phyloP scores from a whole-genome alignment of 257 asterid species.

The Penstemon newberryi region DNA sequence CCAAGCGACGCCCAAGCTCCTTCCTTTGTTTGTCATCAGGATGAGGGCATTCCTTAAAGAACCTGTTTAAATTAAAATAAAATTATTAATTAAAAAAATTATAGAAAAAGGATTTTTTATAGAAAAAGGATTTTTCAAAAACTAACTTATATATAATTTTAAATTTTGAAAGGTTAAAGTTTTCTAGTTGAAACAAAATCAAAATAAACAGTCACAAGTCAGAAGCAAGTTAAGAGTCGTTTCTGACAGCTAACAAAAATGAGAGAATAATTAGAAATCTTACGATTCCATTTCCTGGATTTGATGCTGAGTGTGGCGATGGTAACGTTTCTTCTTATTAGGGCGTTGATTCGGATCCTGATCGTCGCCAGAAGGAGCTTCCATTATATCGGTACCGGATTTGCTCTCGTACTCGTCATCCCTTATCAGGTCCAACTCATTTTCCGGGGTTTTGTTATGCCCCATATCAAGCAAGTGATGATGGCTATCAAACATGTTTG shows the following conservation, averaged over 20 bases:
- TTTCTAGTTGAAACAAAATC: neutral
- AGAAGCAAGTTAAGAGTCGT: too few relatives aligned
- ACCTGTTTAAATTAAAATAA: slow-evolving; percentile 27
- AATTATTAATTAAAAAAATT: neutral
- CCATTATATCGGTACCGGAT: slow-evolving; percentile 65
- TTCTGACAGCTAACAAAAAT: too few relatives aligned
- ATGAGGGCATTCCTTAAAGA: slow-evolving; percentile 64
- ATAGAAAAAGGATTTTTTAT: too few relatives aligned
- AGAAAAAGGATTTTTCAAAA: too few relatives aligned
- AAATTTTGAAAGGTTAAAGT: too few relatives aligned
- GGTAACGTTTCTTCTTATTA: slow-evolving; percentile 67
- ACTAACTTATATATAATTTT: too few relatives aligned
- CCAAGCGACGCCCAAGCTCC: slow-evolving; percentile 53
- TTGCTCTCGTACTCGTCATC: slow-evolving; percentile 73
- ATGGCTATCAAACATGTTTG: slow-evolving; percentile 66
- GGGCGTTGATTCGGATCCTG: slow-evolving; percentile 69
- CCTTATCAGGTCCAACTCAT: slow-evolving; percentile 54
- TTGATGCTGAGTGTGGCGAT: slow-evolving; percentile 81
- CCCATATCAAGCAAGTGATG: slow-evolving; percentile 59
- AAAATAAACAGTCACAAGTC: neutral
- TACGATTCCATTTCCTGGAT: slow-evolving; percentile 83
- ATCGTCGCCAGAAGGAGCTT: slow-evolving; percentile 71
- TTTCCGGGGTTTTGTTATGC: slow-evolving; percentile 46
- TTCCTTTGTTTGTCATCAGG: slow-evolving; percentile 70
- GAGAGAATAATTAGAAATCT: neutral